Evolutionary conservation across 2,329 filamentous ascomycete genomes (phyloP).

Genomic region (Aspergillus japonicus): DNA sequence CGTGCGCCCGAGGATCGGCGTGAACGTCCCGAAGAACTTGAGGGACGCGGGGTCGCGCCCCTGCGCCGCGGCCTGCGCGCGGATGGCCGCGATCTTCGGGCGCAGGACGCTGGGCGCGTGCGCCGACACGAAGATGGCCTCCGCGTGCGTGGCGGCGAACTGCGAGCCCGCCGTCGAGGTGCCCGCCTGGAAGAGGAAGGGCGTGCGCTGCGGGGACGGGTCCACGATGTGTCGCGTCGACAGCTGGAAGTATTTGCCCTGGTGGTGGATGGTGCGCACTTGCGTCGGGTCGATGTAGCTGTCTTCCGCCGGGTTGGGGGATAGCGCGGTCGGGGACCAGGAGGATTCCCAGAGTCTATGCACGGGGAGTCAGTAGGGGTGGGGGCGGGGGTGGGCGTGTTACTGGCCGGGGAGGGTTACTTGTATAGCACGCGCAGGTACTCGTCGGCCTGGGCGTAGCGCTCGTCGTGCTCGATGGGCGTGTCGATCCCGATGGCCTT

Average conservation of each 20-base stretch:
- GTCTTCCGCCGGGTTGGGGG: constrained; percentile 54
- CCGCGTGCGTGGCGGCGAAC: constrained; percentile 59
- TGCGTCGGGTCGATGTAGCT: constrained; percentile 59
- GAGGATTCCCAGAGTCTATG: constrained; percentile 55
- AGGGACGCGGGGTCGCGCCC: constrained; percentile 58
- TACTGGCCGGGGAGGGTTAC: constrained; percentile 29
- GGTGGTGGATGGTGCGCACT: constrained; percentile 60
- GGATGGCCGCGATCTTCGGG: constrained; percentile 55
- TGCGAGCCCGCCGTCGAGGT: constrained; percentile 57
- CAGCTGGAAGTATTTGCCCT: constrained; percentile 55
- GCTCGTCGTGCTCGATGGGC: constrained; percentile 60
- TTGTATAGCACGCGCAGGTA: constrained; percentile 64
- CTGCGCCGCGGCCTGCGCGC: constrained; percentile 49
- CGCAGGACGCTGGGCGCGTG: constrained; percentile 52
- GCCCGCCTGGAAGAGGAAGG: constrained; percentile 60
- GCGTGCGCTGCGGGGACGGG: constrained; percentile 58
- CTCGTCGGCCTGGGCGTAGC: constrained; percentile 62
- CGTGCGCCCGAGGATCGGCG: constrained; percentile 51
- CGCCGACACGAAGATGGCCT: constrained; percentile 60
- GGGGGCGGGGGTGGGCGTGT: background rate
- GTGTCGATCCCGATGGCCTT: constrained; percentile 61
- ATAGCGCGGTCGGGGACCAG: constrained; percentile 59
- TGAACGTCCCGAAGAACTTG: constrained; percentile 57
- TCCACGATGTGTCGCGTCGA: constrained; percentile 52
- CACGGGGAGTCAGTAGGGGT: background rate